Base-by-base conservation (phyloP, 1,284 basidiomycete genomes). In the Tausonia pullulans region DNA sequence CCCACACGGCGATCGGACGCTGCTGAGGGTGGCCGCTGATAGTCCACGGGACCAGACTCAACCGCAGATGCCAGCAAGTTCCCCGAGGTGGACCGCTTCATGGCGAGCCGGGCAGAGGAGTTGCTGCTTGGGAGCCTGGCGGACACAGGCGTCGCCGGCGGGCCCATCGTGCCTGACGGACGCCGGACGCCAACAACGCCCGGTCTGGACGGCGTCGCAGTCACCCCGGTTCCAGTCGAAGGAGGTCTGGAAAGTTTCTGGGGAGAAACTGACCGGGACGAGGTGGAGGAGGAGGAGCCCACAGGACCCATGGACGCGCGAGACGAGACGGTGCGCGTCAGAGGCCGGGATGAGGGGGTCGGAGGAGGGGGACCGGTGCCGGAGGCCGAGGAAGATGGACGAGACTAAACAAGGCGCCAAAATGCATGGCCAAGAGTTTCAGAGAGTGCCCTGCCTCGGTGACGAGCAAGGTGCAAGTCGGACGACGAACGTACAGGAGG, bases 301-400 rank as follows among this genome's bases (percentile, higher is more conserved):
- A 27, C 27, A 2, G 27, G 27, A 27, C 27, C 27, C 27, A 62
- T 52, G 13, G 65, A 64, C 46, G 63, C 54, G 51, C 64, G 49
- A 0, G 59, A 60, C 1, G 64, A 63, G 45, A 51, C 41, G 2
- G 62, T 51, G 4, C 62, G 62, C n/a, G 48, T n/a, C 10, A 55
- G 8, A 13, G 62, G 43, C 3, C 51, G 57, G 9, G 62, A n/a
- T 46, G 40, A 52, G 2, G 53, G 16, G n/a, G 43, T 14, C 6
- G 16, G 51, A n/a, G 11, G 56, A n/a, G 43, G 64, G 61, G 7
- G 66, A 46, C 27, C 27, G 5, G 44, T 45, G 11, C 39, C 50
- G 11, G 68, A 64, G 10, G 63, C 55, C 0, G 61, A 39, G 1
- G 69, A 68, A 10, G 67, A 45, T 4, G 69, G 67, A 39, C 69